Conservation (phyloP, 1,139 yeast genomes). For the Pichiaceae sp. region DNA sequence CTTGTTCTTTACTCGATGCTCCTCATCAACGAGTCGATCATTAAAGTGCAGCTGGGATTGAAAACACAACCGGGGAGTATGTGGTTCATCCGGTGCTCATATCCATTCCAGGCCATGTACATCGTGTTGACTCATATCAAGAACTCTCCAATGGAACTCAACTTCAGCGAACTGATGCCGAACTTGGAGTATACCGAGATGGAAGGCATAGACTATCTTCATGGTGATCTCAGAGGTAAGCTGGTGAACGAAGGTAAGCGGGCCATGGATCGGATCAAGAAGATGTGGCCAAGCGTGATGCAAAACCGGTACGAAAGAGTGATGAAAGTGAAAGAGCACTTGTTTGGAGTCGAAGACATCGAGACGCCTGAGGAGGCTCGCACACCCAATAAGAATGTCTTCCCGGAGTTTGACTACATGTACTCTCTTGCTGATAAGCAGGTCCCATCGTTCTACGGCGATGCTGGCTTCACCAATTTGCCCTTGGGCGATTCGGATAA, state of each 20-base stretch:
- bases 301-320: background rate
- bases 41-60: constrained; percentile 11
- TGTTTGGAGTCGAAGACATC: background rate
- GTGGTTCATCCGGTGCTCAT: constrained; percentile 15
- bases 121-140: constrained; percentile 11
- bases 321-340: background rate
- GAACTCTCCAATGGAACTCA: background rate
- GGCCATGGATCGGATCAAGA: background rate
- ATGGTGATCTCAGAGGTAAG: background rate
- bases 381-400: background rate
- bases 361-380: background rate
- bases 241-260: background rate
- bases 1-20: constrained; percentile 14
- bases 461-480: background rate
- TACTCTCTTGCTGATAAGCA: background rate
- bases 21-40: constrained; percentile 14
- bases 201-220: background rate
- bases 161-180: background rate
- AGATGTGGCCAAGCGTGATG: background rate
- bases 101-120: constrained; percentile 18
- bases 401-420: background rate
- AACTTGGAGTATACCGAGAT: background rate
- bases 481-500: background rate
- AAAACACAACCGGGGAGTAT: constrained; percentile 5
- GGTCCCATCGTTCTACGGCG: background rate